Evolutionary conservation across 1,139 yeast species (phyloP), one percentile per base, ranked within the genome.

Genomic region (Geotrichum histeridarum): DNA sequence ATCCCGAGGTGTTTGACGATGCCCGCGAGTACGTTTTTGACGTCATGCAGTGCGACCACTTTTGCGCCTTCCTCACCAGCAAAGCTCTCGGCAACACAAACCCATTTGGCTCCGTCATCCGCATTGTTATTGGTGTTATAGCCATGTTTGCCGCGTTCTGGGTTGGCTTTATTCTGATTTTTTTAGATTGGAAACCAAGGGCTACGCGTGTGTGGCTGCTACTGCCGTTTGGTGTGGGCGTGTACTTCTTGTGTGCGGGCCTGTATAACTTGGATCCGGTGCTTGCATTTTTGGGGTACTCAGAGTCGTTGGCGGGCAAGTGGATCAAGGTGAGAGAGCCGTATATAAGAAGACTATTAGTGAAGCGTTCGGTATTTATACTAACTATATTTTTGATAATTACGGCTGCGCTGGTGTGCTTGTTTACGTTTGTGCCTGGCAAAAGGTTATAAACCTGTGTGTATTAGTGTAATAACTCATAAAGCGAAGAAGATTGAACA

Each of bases 401-500:
- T n/a, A 81, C 95, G 1, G 95, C 94, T 5, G 74, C 77, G 1
- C 77, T 90, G 51, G 83, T 91, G 39, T 73, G 88, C 9, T 67
- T 91, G 47, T 90, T 91, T 69, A 82, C 90, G 52, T 77, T 90
- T 57, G 98, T 91, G 47, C 97, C 97, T 1, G 96, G 96, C 5
- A 74, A 73, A 58, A 71, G 83, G 54, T 27, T 77, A 63, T 64
- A 4, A 30, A 9, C 9, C n/a, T n/a, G n/a, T 12, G 18, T 18
- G 4, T 1, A 6, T 17, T 18, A 22, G 2, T 41, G 14, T 5
- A 6, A 22, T 15, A 18, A 22, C 27, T 22, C 27, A 22, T 22
- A 22, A 22, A 22, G 27, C 27, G 5, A 22, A 3, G 27, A 22
- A 3, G 5, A 22, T 22, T 22, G 5, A 22, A 22, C 27, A 3